Percentiles rank a stretch among this genome's conserved stretches.
These are phyloP conservation scores for Protea cynaroides DNA, from an alignment of 164 flowering plant genomes.

Conservation along the genomic window DNA sequence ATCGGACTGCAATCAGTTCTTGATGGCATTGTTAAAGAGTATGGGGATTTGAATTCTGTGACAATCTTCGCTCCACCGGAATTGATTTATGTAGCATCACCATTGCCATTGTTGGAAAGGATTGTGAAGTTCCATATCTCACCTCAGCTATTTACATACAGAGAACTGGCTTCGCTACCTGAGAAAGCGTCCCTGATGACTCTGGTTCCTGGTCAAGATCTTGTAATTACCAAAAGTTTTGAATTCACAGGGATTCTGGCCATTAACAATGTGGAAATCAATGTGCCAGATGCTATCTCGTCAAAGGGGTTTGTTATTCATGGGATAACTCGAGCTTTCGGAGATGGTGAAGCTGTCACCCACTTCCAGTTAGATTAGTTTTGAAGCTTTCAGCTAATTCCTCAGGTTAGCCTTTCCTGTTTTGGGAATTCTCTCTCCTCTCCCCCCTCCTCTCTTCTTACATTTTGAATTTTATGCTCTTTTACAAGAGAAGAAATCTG, in stretches of 20 bases:
- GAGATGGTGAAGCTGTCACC: conserved; percentile 22
- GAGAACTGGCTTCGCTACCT: conserved; percentile 29
- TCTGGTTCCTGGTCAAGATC: conserved; percentile 24
- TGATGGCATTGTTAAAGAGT: conserved; percentile 39
- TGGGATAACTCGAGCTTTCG: conserved; percentile 47
- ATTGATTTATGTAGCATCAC: conserved; percentile 22
- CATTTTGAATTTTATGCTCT: too few species aligned
- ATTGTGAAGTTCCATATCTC: conserved; percentile 52
- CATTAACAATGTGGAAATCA: conserved; percentile 39
- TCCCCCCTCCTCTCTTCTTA: too few species aligned
- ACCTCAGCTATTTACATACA: conserved; percentile 29
- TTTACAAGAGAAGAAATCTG: too few species aligned
- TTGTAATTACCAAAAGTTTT: conserved; percentile 16
- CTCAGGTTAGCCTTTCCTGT: background rate
- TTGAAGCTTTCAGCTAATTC: background rate
- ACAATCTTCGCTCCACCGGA: conserved; percentile 56
- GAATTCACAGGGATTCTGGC: conserved; percentile 12
- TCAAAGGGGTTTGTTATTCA: conserved; percentile 41
- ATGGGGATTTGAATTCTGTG: conserved; percentile 21
- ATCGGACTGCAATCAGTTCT: conserved; percentile 46
- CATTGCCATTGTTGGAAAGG: conserved; percentile 35
- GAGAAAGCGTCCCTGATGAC: conserved; percentile 31
- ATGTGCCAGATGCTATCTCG: conserved; percentile 33
- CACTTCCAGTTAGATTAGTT: conserved; percentile 9
- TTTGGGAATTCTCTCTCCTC: background rate